phyloP scores from a whole-genome alignment of 352 stramenopile species.

The Globisporangium ultimum region DNA sequence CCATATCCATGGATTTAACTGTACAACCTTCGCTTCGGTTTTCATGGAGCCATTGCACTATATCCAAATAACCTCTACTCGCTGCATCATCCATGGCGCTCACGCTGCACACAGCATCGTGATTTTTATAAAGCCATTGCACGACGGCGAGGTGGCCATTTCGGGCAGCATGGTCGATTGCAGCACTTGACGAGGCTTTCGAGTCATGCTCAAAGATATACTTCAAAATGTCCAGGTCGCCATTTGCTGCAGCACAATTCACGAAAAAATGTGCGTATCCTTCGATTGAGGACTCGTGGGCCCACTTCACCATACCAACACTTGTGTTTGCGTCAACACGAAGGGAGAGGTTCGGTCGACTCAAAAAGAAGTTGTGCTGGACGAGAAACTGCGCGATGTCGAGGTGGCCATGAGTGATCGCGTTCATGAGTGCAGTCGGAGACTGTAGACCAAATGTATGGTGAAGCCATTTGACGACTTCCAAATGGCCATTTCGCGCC shows the following conservation, averaged over 20 bases:
- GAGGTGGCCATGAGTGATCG: background rate
- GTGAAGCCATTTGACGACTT: background rate
- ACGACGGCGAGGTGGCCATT: background rate
- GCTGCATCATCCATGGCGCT: no score
- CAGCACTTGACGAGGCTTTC: background rate
- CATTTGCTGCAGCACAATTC: no score
- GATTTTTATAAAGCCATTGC: background rate
- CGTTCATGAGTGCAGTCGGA: background rate
- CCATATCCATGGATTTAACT: background rate
- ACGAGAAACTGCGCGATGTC: background rate
- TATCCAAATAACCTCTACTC: background rate
- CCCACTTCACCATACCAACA: no score
- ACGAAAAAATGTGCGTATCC: no score
- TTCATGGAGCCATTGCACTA: background rate
- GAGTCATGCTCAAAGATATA: no score
- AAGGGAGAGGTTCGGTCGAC: no score
- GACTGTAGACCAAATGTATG: no score
- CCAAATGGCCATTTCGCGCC: background rate
- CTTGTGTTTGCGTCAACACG: no score
- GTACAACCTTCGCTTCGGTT: background rate
- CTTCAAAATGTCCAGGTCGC: no score
- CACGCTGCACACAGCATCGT: no score
- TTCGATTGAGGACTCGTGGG: no score
- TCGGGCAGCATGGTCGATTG: background rate
- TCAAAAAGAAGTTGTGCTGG: background rate